These are phyloP conservation scores for Cladosporium sp. DNA, from an alignment of 2,329 filamentous ascomycete species.

Conservation along the genomic window DNA sequence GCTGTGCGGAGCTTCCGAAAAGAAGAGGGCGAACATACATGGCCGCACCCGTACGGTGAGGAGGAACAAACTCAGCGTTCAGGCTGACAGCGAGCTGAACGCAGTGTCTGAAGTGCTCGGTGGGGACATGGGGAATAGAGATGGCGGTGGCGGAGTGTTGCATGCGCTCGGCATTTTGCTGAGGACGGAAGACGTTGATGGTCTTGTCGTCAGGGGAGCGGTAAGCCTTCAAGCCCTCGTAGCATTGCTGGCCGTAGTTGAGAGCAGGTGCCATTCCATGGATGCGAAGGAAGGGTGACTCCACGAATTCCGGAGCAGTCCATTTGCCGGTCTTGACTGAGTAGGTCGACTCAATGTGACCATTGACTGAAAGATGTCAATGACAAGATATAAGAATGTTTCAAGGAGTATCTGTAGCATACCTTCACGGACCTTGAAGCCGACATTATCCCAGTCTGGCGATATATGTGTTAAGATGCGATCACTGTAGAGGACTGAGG, in stretches of 20 bases:
- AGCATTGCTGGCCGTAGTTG: conserved; percentile 97
- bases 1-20: conserved; percentile 81
- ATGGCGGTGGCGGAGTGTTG: conserved; percentile 79
- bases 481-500: not conserved
- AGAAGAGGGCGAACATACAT: conserved; percentile 90
- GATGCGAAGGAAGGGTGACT: conserved; percentile 78
- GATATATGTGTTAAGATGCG: not conserved
- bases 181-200: conserved; percentile 84
- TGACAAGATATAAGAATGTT: not conserved
- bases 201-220: conserved; percentile 63
- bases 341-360: conserved; percentile 87
- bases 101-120: conserved; percentile 68
- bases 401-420: conserved; percentile 29
- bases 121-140: conserved; percentile 76
- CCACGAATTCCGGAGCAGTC: conserved; percentile 72
- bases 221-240: conserved; percentile 98
- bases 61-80: conserved; percentile 88
- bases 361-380: conserved; percentile 63
- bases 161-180: conserved; percentile 78
- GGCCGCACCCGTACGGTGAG: conserved; percentile 79
- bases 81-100: conserved; percentile 76
- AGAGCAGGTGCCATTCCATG: conserved; percentile 93
- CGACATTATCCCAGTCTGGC: conserved; percentile 81
- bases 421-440: conserved; percentile 91
- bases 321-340: conserved; percentile 69